Percentiles rank a stretch among this genome's conserved stretches.
Evolutionary conservation across 2,329 filamentous ascomycete genomes (phyloP).

Genomic region (Elsinoe batatas): DNA sequence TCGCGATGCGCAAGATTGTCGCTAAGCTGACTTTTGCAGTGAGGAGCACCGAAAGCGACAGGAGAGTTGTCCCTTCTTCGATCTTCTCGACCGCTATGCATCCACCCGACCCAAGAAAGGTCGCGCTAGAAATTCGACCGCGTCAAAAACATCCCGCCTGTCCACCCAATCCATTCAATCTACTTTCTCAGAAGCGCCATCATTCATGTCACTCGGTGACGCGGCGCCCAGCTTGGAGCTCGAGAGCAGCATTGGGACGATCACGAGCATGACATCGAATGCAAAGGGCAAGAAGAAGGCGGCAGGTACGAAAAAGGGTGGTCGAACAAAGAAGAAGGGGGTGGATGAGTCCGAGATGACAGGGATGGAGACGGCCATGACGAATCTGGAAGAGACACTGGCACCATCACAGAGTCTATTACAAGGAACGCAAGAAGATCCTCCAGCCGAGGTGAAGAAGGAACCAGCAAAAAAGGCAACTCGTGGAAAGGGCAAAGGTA

Average conservation of each 20-base stretch:
- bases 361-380: slow-evolving; percentile 6
- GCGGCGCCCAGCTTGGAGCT: slow-evolving; percentile 36
- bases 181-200: slow-evolving; percentile 36
- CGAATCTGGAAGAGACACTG: slow-evolving; percentile 4
- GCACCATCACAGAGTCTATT: background rate
- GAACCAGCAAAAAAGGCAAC: slow-evolving; percentile 13
- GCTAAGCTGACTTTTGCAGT: slow-evolving; percentile 34
- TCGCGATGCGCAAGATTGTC: background rate
- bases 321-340: slow-evolving; percentile 22
- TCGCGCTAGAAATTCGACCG: slow-evolving; percentile 38
- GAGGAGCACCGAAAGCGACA: slow-evolving; percentile 78
- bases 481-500: slow-evolving; percentile 13
- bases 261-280: slow-evolving; percentile 32
- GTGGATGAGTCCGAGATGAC: slow-evolving; percentile 13
- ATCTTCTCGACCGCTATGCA: slow-evolving; percentile 46
- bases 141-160: slow-evolving; percentile 61
- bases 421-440: slow-evolving; percentile 13
- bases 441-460: slow-evolving; percentile 17
- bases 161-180: slow-evolving; percentile 41
- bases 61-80: slow-evolving; percentile 74
- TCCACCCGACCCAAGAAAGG: slow-evolving; percentile 47
- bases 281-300: slow-evolving; percentile 25
- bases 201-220: slow-evolving; percentile 31
- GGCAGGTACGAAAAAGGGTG: slow-evolving; percentile 33
- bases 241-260: slow-evolving; percentile 47